phyloP scores from a whole-genome alignment of 768 basidiomycete genomes.

The Leccinum boreale region DNA sequence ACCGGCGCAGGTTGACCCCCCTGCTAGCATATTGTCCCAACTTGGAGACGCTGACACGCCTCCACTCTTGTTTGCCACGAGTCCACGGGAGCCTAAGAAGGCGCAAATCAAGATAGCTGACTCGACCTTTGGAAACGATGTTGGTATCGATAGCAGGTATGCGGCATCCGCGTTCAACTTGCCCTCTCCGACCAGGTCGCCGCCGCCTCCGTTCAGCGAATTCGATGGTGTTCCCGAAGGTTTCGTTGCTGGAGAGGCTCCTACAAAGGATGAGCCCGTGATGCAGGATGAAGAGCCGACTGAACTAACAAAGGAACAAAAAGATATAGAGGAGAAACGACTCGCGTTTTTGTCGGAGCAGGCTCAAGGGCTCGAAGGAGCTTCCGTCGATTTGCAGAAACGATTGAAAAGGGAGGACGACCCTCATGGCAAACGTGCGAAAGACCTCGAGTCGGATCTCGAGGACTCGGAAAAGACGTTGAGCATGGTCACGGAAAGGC shows the following conservation, averaged over 20 bases:
- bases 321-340: conserved; percentile 20
- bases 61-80: conserved; percentile 4
- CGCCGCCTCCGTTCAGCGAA: conserved; percentile 29
- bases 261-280: conserved; percentile 6
- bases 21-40: conserved; percentile 12
- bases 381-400: not conserved
- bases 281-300: conserved; percentile 18
- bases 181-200: conserved; percentile 6
- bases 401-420: conserved; percentile 5
- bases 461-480: conserved; percentile 14
- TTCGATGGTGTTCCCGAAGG: conserved; percentile 8
- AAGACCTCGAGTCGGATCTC: conserved; percentile 14
- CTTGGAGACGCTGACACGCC: not conserved
- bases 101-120: not conserved
- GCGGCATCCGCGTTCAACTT: not conserved
- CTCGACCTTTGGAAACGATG: not conserved
- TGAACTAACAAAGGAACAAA: conserved; percentile 22
- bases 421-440: not conserved
- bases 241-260: conserved; percentile 3
- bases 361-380: conserved; percentile 13
- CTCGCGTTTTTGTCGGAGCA: conserved; percentile 16
- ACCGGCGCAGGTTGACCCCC: conserved; percentile 26
- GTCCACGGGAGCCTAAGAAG: not conserved
- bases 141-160: no score
- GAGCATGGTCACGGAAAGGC: conserved; percentile 8